A percentile compares a stretch with the other conserved stretches of the same genome.
These are phyloP conservation scores for Globisporangium yorkense DNA, from an alignment of 352 stramenopile genomes.

Conservation along the genomic window DNA sequence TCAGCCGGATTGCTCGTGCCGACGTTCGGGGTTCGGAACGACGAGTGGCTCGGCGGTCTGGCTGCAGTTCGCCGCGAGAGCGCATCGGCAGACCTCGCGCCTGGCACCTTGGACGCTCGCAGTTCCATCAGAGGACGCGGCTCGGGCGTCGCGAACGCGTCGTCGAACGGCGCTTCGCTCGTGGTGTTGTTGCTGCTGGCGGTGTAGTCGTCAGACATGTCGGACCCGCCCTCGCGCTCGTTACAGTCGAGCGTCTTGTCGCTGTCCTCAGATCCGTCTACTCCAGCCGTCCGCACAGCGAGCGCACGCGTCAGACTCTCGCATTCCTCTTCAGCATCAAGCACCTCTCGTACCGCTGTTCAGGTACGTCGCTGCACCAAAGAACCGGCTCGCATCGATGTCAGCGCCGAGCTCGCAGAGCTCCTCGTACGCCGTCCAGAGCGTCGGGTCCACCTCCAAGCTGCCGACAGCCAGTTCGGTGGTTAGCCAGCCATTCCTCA, in stretches of 20 bases:
- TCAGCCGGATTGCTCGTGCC: conserved; percentile 20
- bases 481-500: too few relatives aligned
- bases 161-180: conserved; percentile 17
- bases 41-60: conserved; percentile 14
- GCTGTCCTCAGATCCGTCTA: conserved; percentile 12
- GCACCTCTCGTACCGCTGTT: conserved; percentile 10
- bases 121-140: conserved; percentile 18
- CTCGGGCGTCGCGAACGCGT: conserved; percentile 29
- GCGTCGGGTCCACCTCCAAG: conserved; percentile 86
- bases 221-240: conserved; percentile 9
- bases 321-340: not conserved
- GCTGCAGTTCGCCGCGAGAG: not conserved
- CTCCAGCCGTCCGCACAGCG: too few relatives aligned
- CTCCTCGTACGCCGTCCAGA: conserved; percentile 92
- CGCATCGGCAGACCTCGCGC: not conserved
- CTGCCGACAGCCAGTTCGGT: conserved; percentile 20
- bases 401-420: conserved; percentile 90
- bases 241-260: conserved; percentile 12
- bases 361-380: conserved; percentile 45
- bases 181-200: conserved; percentile 13
- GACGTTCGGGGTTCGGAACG: conserved; percentile 29
- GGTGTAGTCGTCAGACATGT: conserved; percentile 20
- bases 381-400: conserved; percentile 58
- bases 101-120: conserved; percentile 10
- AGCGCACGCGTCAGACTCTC: not conserved